Base-by-base conservation (phyloP, 805 yeast species). In the Ogataea allantospora region DNA sequence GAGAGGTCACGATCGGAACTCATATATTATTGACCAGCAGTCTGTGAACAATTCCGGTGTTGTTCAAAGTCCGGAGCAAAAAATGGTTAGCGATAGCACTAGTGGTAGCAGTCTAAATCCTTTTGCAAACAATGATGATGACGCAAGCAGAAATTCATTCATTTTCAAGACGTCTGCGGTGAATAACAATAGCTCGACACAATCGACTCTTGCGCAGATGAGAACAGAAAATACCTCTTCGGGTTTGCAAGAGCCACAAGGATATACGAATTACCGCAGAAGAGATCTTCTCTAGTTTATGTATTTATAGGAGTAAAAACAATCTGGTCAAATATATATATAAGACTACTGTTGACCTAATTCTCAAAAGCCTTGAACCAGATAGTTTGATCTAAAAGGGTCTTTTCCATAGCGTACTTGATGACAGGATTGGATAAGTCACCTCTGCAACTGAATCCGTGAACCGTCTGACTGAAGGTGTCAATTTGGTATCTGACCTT, bases 361-460 rank as follows among this genome's bases (percentile, higher is more conserved):
- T 40, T 42, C 26, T 51, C 58, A 24, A 57, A 47, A 14, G 31
- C 30, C 26, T 51, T 48, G 33, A 63, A 58, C 60, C 62, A 62
- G 22, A 28, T 32, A 14, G 59, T 50, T 63, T 80, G 75, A 66
- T 71, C 73, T 33, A 53, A 28, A 27, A 83, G 63, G 2, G 80
- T 68, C 67, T 81, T 83, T 45, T 83, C 83, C 59, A 73, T 78
- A 27, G 95, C 88, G 48, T 79, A 80, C 48, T 60, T 68, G 40
- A 74, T 75, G 22, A 50, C 57, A 15, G 82, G 81, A 42, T 66
- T 64, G 8, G 65, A 44, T 22, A 72, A 46, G 56, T 88, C 95
- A 40, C 95, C 95, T 64, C 85, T 83, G 28, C 75, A 79, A 14
- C 95, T 77, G 59, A 69, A 89, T 1, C 96, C 97, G 58, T 89